Conservation (phyloP, 345 rosid genomes). For the Lepidium aucheri region DNA sequence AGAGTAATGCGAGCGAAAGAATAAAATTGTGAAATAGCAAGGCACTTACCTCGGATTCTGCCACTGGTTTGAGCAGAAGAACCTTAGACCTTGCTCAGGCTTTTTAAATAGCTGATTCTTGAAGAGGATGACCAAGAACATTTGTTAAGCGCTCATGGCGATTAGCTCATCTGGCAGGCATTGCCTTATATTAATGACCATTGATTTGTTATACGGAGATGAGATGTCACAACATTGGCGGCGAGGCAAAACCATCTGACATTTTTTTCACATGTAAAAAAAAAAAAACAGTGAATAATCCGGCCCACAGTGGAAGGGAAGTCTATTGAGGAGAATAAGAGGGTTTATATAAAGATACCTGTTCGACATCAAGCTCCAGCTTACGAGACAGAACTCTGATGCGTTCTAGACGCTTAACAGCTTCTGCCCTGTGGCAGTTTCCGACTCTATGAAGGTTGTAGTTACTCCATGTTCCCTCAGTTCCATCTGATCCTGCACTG, state of each 20-base stretch:
- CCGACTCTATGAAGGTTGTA: constrained; percentile 39
- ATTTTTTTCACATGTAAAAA: not conserved
- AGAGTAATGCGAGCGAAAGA: not conserved
- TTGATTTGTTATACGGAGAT: constrained; percentile 20
- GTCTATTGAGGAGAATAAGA: not conserved
- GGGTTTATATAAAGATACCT: constrained; percentile 35
- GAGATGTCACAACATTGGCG: constrained; percentile 28
- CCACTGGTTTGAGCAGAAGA: not conserved
- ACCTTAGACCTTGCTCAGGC: not conserved
- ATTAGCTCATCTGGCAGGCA: constrained; percentile 20
- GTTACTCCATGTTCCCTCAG: constrained; percentile 45
- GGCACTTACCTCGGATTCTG: not conserved
- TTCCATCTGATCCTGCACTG: constrained; percentile 37
- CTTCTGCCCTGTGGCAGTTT: constrained; percentile 38
- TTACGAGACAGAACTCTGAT: constrained; percentile 46
- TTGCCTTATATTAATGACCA: constrained; percentile 22
- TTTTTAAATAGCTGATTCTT: not conserved
- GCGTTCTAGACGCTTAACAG: constrained; percentile 37
- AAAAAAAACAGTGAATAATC: not conserved
- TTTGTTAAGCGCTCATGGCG: constrained; percentile 16
- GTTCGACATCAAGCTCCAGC: constrained; percentile 37
- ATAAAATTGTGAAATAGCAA: not conserved
- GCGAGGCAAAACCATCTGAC: constrained; percentile 18
- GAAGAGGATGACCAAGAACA: not conserved
- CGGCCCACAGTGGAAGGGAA: not conserved